phyloP scores from a whole-genome alignment of 106 monocot species.

The Alisma plantagoaquatica region DNA sequence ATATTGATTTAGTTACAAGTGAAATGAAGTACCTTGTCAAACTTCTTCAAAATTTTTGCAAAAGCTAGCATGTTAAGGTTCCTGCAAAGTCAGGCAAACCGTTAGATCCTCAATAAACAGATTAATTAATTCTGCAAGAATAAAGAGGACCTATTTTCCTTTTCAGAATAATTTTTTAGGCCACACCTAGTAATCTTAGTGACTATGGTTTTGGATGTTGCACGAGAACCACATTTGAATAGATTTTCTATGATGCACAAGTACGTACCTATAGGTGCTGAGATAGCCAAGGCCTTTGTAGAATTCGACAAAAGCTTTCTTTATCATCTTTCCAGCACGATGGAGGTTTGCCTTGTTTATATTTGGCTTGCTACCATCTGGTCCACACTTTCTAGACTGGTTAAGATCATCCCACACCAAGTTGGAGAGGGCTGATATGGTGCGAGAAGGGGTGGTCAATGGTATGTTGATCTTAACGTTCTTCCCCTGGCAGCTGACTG shows the following conservation, averaged over 20 bases:
- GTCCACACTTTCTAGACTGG: slow-evolving; percentile 40
- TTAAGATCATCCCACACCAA: slow-evolving; percentile 51
- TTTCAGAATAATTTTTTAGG: background rate
- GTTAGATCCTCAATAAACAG: background rate
- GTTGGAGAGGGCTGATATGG: slow-evolving; percentile 69
- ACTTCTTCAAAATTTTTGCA: slow-evolving; percentile 92
- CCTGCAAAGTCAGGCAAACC: slow-evolving; percentile 20
- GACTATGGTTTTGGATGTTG: too few species aligned
- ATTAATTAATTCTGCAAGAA: background rate
- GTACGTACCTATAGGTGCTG: slow-evolving; percentile 48
- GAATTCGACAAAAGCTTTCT: slow-evolving; percentile 77
- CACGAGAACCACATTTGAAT: too few species aligned
- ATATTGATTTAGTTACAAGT: slow-evolving; percentile 65
- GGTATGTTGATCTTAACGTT: slow-evolving; percentile 84
- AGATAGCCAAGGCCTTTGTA: slow-evolving; percentile 89
- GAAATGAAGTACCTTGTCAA: slow-evolving; percentile 68
- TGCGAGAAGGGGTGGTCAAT: slow-evolving; percentile 72
- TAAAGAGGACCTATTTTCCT: background rate
- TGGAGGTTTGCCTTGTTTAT: slow-evolving; percentile 79
- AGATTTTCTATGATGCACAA: background rate
- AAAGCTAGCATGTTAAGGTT: slow-evolving; percentile 95
- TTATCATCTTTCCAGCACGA: slow-evolving; percentile 93
- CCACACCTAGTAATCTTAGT: too few species aligned
- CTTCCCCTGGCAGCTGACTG: slow-evolving; percentile 64
- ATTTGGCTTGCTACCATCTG: slow-evolving; percentile 32